phyloP scores from a whole-genome alignment of 371 early-diverging fungal genomes.

The Apophysomyces sp. region DNA sequence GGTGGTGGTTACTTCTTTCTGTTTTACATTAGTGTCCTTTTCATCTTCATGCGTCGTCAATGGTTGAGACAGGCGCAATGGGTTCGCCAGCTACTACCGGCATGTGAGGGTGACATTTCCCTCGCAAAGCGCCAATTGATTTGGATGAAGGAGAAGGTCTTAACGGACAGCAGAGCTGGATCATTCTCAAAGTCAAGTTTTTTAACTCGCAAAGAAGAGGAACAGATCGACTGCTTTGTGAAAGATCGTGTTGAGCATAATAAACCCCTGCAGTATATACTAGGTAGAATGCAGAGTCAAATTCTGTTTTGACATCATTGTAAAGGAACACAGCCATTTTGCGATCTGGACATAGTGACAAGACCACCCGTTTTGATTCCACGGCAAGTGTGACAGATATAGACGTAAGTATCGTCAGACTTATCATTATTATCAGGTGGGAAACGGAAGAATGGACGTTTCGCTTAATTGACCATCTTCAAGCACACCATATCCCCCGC shows the following conservation, averaged over 20 bases:
- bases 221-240: slow-evolving; percentile 31
- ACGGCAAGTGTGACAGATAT: slow-evolving; percentile 40
- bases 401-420: neutral
- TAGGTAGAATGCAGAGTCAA: slow-evolving; percentile 39
- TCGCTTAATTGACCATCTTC: slow-evolving; percentile 40
- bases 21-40: too few relatives aligned
- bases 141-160: slow-evolving; percentile 40
- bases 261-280: slow-evolving; percentile 87
- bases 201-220: slow-evolving; percentile 14
- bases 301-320: neutral
- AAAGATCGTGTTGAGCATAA: slow-evolving; percentile 52
- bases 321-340: slow-evolving; percentile 79
- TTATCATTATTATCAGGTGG: slow-evolving; percentile 52
- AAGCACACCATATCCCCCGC: neutral
- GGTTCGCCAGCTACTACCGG: slow-evolving; percentile 24
- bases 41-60: slow-evolving; percentile 7
- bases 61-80: slow-evolving; percentile 10
- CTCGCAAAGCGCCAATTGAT: slow-evolving; percentile 30
- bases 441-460: slow-evolving; percentile 94
- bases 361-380: slow-evolving; percentile 84
- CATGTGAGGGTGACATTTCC: slow-evolving; percentile 26
- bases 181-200: neutral
- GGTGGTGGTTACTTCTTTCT: too few relatives aligned
- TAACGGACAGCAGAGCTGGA: neutral
- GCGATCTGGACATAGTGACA: slow-evolving; percentile 70